phyloP scores from a whole-genome alignment of 208 protist genomes.

The Willaertia magna region DNA sequence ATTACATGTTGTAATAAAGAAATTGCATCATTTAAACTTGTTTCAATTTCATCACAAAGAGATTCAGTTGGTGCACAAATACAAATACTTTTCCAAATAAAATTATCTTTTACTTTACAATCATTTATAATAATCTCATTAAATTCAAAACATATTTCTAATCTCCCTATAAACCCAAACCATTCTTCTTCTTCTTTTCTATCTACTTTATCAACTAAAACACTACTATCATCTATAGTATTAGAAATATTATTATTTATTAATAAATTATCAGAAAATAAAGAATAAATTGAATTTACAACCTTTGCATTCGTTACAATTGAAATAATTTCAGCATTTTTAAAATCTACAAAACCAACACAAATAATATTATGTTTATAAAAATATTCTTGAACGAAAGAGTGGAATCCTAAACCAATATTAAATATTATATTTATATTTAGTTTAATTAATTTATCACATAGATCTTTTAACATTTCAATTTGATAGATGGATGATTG shows the following conservation, averaged over 20 bases:
- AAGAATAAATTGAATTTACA: background rate
- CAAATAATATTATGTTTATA: background rate
- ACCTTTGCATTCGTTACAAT: background rate
- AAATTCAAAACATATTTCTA: background rate
- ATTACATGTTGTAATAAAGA: slow-evolving; percentile 36
- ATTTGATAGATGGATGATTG: background rate
- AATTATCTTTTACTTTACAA: background rate
- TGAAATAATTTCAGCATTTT: background rate
- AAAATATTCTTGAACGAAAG: background rate
- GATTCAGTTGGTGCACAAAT: slow-evolving; percentile 80
- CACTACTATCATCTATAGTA: background rate
- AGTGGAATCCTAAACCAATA: background rate
- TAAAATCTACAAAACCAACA: background rate
- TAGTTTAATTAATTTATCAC: background rate
- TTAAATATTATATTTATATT: background rate
- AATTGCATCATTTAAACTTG: slow-evolving; percentile 93
- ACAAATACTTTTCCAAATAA: background rate
- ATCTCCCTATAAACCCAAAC: background rate
- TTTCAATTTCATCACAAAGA: slow-evolving; percentile 93
- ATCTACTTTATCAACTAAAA: too few species aligned
- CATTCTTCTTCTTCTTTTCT: too few species aligned
- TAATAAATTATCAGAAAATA: background rate
- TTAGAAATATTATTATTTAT: background rate
- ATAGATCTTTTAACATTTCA: background rate
- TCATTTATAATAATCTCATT: too few species aligned